Evolutionary conservation across 345 rosid species (phyloP), one percentile per base, ranked within the genome.

Genomic region (Aurinia saxatilis): DNA sequence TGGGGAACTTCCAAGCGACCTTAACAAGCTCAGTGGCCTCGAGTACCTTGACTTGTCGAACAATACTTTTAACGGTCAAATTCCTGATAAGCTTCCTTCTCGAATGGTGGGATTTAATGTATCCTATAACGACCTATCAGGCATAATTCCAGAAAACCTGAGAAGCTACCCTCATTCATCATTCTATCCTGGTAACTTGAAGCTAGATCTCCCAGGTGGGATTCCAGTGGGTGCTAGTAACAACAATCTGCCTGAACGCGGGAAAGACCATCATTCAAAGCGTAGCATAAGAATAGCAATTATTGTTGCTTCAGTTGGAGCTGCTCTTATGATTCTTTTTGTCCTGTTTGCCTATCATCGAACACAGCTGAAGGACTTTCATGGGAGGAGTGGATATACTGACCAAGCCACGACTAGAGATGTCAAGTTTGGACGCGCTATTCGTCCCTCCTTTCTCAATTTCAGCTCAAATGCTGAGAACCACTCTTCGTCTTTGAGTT

Each of bases 21-120:
- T 92, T 72, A 78, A 72, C 80, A 89, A 87, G 66, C 93, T 92
- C 30, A 71, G 67, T 50, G 57, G 47, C 57, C 84, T 92, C 74
- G 81, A 77, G 73, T 77, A 72, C 78, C 93, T 92, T 54, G 93
- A 92, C 82, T 79, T 92, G 65, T 92, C 98, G 11, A 67, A 71
- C 71, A 92, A 92, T 69, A 66, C 70, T 13, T 92, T 92, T 61
- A 68, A 75, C 35, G 96, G 96, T 41, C 61, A 66, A 52, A 72
- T 92, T 71, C 96, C 98, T 12, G 68, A 67, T 18, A 77, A 75
- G 70, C 93, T 92, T 63, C 75, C 93, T 15, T 60, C 80, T 7
- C 72, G 60, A 47, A 77, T 92, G 29, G 65, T n/a, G 73, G 79
- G 55, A 37, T 85, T 92, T 51, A 89, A 92, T 73, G 85, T 92